phyloP scores from a whole-genome alignment of 805 yeast species.

The Wickerhamiella galacta region DNA sequence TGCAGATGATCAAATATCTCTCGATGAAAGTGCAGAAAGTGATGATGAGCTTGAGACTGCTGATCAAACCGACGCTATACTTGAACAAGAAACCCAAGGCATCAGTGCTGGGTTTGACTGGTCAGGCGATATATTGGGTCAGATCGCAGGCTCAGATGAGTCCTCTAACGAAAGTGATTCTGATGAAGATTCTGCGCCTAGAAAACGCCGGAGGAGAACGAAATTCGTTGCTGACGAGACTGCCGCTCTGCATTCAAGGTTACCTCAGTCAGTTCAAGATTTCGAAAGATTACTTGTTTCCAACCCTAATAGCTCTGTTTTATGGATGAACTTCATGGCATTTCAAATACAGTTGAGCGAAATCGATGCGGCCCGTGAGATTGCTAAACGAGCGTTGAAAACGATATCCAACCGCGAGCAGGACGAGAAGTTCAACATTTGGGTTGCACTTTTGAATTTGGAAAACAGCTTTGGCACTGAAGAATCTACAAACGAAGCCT shows the following conservation, averaged over 20 bases:
- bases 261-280: slow-evolving; percentile 83
- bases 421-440: slow-evolving; percentile 78
- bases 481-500: slow-evolving; percentile 62
- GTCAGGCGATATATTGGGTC: slow-evolving; percentile 62
- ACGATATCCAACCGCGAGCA: slow-evolving; percentile 84
- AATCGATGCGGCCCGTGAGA: slow-evolving; percentile 82
- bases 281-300: slow-evolving; percentile 85
- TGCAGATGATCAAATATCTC: slow-evolving; percentile 1
- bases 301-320: slow-evolving; percentile 79
- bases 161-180: slow-evolving; percentile 32
- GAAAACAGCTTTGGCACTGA: slow-evolving; percentile 86
- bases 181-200: slow-evolving; percentile 17
- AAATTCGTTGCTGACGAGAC: slow-evolving; percentile 59
- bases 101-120: slow-evolving; percentile 84
- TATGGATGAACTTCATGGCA: slow-evolving; percentile 98
- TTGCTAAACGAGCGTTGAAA: slow-evolving; percentile 82
- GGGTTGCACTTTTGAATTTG: slow-evolving; percentile 89
- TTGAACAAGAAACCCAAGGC: slow-evolving; percentile 27
- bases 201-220: slow-evolving; percentile 32
- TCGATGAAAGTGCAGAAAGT: slow-evolving; percentile 9
- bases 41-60: slow-evolving; percentile 20
- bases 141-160: slow-evolving; percentile 24
- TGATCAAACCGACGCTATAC: slow-evolving; percentile 19
- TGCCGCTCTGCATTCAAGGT: slow-evolving; percentile 62
- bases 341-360: slow-evolving; percentile 92